phyloP scores from a whole-genome alignment of 257 asterid genomes.

The Cinchona pubescens region DNA sequence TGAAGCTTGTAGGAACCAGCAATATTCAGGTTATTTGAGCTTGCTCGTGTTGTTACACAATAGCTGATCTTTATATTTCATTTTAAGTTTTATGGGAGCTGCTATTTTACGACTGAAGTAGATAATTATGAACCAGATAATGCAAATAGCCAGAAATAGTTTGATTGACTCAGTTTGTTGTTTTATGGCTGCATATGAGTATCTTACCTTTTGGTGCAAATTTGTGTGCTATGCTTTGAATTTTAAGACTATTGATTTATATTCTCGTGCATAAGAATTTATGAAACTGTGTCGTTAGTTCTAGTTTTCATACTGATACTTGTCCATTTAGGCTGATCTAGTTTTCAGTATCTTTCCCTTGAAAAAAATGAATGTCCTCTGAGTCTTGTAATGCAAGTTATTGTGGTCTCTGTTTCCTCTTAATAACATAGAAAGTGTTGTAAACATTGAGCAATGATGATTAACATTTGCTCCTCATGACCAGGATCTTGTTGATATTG shows the following conservation, averaged over 20 bases:
- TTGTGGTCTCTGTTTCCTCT: background rate
- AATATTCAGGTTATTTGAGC: conserved; percentile 60
- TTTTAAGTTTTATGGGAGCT: background rate
- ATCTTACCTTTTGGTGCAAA: background rate
- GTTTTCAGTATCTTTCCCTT: background rate
- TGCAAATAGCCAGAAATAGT: background rate
- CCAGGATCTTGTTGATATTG: conserved; percentile 96
- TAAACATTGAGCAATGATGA: conserved; percentile 10
- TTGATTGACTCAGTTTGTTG: background rate
- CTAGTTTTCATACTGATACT: background rate
- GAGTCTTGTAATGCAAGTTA: background rate
- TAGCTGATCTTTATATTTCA: background rate
- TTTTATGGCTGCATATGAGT: background rate
- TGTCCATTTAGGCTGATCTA: background rate
- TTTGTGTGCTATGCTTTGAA: background rate
- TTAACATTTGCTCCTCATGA: conserved; percentile 25
- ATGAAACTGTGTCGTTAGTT: background rate
- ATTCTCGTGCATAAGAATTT: background rate
- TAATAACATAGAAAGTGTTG: background rate
- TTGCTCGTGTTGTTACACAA: no score
- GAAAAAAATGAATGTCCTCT: background rate
- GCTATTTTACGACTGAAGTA: background rate
- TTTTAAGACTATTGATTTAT: background rate
- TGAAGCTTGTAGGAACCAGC: conserved; percentile 80
- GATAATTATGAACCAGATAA: background rate